Evolutionary conservation across 768 basidiomycete genomes (phyloP).

Genomic region (Sistotremastrum suecicum): DNA sequence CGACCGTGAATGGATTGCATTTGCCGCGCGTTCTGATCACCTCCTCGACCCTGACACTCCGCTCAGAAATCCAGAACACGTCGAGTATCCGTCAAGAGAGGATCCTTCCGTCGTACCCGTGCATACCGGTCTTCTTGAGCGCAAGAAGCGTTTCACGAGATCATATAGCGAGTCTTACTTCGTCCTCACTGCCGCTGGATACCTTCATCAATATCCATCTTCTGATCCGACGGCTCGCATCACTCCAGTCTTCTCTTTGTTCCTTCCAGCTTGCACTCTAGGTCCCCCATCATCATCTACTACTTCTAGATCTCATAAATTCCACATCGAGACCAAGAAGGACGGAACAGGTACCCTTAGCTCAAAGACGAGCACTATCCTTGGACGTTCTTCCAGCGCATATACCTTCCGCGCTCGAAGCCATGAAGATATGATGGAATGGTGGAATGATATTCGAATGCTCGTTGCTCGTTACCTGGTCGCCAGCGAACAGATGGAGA

Average conservation of each 20-base stretch:
- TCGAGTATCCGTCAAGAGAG: conserved; percentile 82
- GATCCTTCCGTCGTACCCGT: conserved; percentile 77
- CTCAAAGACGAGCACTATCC: conserved; percentile 40
- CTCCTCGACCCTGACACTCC: conserved; percentile 96
- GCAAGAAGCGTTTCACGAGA: conserved; percentile 91
- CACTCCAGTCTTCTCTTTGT: conserved; percentile 68
- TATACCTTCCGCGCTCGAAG: conserved; percentile 86
- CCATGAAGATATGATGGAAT: conserved; percentile 98
- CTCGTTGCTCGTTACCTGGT: conserved; percentile 88
- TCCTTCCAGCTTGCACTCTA: conserved; percentile 90
- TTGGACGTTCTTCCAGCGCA: conserved; percentile 16
- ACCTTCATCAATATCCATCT: conserved; percentile 80
- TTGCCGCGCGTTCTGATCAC: conserved; percentile 87
- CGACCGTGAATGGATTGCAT: conserved; percentile 91
- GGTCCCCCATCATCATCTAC: conserved; percentile 67
- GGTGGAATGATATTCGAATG: conserved; percentile 98
- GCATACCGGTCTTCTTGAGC: conserved; percentile 81
- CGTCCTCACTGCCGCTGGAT: conserved; percentile 90
- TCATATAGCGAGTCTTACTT: conserved; percentile 77
- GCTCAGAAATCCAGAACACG: conserved; percentile 58
- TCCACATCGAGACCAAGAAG: conserved; percentile 90
- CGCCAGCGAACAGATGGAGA: conserved; percentile 84
- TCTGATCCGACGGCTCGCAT: conserved; percentile 52
- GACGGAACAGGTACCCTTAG: conserved; percentile 50
- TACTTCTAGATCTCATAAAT: conserved; percentile 74